These are phyloP conservation scores for Paramyrothecium sp. DNA, from an alignment of 2,329 filamentous ascomycete species.

Conservation along the genomic window DNA sequence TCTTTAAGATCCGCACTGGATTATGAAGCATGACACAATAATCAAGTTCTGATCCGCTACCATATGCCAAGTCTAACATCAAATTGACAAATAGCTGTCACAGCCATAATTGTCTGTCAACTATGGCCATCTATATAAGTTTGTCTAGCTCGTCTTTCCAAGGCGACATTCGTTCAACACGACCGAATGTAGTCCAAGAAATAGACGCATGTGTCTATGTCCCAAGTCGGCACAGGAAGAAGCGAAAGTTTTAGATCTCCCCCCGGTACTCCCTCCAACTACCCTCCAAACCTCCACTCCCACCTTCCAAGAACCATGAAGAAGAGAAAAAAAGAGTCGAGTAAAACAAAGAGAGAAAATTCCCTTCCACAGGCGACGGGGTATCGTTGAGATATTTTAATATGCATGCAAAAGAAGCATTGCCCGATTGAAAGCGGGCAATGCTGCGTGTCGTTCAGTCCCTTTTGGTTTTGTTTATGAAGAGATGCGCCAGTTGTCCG, in stretches of 20 bases:
- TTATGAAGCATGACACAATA: too few relatives aligned
- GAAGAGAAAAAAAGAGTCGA: conserved; percentile 14
- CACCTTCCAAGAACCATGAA: conserved; percentile 6
- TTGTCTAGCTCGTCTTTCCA: background rate
- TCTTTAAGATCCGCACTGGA: too few relatives aligned
- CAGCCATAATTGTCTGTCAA: background rate
- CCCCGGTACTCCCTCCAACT: background rate
- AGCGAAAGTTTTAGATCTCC: background rate
- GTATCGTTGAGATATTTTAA: conserved; percentile 39
- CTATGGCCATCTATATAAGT: background rate
- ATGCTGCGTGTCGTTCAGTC: background rate
- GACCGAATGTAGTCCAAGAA: background rate
- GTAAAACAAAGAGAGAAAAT: conserved; percentile 9
- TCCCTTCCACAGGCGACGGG: conserved; percentile 29
- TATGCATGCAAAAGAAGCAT: conserved; percentile 29
- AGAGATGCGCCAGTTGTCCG: background rate
- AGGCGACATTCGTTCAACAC: background rate
- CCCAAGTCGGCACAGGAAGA: background rate
- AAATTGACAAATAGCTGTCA: too few relatives aligned
- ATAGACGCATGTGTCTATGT: background rate
- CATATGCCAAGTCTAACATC: too few relatives aligned
- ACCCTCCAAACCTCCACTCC: conserved; percentile 17
- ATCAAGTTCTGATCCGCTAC: too few relatives aligned
- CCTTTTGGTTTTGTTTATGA: background rate
- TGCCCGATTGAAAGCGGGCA: background rate